phyloP scores from a whole-genome alignment of 129 eudicot genomes.

The Cynara cardunculus region DNA sequence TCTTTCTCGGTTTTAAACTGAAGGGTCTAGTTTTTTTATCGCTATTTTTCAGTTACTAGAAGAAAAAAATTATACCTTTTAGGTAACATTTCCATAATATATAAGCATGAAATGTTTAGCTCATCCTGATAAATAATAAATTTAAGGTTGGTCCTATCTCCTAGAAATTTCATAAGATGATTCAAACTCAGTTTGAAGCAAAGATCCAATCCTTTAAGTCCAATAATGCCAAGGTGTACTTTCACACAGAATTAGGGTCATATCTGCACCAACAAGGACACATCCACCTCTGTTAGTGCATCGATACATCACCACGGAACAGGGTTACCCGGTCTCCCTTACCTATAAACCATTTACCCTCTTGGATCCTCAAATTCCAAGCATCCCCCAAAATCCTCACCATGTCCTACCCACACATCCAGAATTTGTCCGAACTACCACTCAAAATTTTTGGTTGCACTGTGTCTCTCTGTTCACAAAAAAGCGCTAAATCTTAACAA shows the following conservation, averaged over 20 bases:
- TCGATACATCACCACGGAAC: too few species aligned
- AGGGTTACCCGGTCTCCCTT: too few species aligned
- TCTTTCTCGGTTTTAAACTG: not conserved
- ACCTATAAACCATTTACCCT: not conserved
- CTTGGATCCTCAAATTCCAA: not conserved
- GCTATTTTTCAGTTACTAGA: not conserved
- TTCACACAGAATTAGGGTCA: not conserved
- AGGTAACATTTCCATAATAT: not conserved
- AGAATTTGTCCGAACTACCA: not conserved
- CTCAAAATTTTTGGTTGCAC: not conserved
- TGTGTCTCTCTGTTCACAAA: not conserved
- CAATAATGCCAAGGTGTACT: not conserved
- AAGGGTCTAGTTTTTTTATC: not conserved
- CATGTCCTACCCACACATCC: not conserved
- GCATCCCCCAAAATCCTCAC: not conserved
- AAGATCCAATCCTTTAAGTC: not conserved
- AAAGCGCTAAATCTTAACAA: not conserved
- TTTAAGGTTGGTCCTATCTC: not conserved
- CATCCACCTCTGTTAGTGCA: too few species aligned
- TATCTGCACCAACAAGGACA: not conserved
- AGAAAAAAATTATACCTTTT: not conserved
- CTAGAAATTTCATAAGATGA: not conserved
- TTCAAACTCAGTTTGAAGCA: not conserved
- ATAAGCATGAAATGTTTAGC: not conserved
- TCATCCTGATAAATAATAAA: not conserved